These are phyloP conservation scores for Cystobasidium tubakii DNA, from an alignment of 768 basidiomycete species.

Conservation along the genomic window DNA sequence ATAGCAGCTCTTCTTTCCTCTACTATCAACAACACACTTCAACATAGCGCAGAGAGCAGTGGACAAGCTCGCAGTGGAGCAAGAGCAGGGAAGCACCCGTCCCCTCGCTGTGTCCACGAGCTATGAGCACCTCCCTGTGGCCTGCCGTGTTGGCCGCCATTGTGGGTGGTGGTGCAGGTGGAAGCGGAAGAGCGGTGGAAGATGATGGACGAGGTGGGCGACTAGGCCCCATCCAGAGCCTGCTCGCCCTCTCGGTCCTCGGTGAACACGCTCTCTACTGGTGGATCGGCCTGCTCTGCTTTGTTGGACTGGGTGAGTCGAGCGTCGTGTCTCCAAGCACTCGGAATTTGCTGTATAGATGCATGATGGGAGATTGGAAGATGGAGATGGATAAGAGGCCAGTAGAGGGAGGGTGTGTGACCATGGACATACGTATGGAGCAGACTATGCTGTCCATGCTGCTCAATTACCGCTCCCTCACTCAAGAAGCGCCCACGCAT, in stretches of 20 bases:
- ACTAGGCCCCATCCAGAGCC: neutral
- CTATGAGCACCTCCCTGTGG: slow-evolving; percentile 22
- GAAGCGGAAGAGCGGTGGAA: neutral
- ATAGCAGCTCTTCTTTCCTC: neutral
- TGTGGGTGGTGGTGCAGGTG: neutral
- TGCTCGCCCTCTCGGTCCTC: neutral
- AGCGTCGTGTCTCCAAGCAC: neutral
- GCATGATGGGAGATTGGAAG: neutral
- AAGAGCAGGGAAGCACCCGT: neutral
- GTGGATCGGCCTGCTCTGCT: neutral
- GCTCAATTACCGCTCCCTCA: neutral
- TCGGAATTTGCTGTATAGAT: neutral
- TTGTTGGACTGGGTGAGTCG: neutral
- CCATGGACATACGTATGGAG: too few species aligned
- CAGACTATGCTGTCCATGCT: neutral
- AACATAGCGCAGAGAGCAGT: neutral
- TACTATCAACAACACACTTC: neutral
- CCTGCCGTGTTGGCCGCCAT: slow-evolving; percentile 19
- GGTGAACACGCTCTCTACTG: slow-evolving; percentile 17
- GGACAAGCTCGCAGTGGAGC: too few species aligned
- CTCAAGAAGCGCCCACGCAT: neutral
- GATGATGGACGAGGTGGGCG: neutral
- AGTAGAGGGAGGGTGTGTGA: too few species aligned
- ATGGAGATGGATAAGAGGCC: neutral
- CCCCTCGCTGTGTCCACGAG: neutral